A percentile compares a stretch with the other conserved stretches of the same genome.
Evolutionary conservation across 768 basidiomycete genomes (phyloP).

Genomic region (Suillus sp.): DNA sequence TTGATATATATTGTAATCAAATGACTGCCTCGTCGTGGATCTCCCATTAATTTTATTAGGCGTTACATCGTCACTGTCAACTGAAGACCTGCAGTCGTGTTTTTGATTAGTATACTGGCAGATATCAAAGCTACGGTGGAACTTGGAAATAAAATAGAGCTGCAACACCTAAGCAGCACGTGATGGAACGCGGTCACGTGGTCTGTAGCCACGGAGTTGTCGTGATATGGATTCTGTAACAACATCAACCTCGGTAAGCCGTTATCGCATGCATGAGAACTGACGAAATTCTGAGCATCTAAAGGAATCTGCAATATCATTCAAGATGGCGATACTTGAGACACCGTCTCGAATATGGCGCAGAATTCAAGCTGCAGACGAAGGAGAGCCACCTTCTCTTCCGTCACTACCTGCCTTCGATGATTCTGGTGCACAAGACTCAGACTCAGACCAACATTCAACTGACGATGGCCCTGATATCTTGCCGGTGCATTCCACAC

Average conservation of each 20-base stretch:
- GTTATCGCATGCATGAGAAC: neutral
- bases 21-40: no score
- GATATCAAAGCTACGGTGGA: no score
- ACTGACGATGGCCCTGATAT: constrained; percentile 46
- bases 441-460: constrained; percentile 38
- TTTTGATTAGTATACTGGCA: no score
- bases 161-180: neutral
- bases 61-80: no score
- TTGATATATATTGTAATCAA: no score
- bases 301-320: neutral
- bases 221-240: neutral
- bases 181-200: constrained; percentile 29
- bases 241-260: constrained; percentile 7
- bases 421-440: constrained; percentile 51
- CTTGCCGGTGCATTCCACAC: constrained; percentile 69
- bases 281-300: neutral
- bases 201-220: constrained; percentile 15
- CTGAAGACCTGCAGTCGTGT: no score
- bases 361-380: constrained; percentile 76
- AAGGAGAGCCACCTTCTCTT: constrained; percentile 77
- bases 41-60: no score
- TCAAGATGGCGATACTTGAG: constrained; percentile 57
- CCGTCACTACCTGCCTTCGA: constrained; percentile 77
- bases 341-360: constrained; percentile 87
- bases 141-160: no score